Base-by-base conservation (phyloP, 768 basidiomycete genomes). In the Suillus clintonianus region DNA sequence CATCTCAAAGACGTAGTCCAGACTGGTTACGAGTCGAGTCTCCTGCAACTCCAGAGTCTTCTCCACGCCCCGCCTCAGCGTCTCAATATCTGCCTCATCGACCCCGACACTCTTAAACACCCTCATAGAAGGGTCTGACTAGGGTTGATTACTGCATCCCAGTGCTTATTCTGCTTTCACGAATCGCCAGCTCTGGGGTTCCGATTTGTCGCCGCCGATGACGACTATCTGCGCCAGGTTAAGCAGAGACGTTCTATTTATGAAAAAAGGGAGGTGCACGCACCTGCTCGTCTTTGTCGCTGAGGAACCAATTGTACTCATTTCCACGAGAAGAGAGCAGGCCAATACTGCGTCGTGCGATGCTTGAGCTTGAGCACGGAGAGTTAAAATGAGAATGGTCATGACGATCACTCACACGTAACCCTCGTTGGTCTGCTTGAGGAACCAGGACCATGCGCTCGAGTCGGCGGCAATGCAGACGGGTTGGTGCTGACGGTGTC, bases 1-100 rank as follows among this genome's bases (percentile, higher is more conserved):
- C 27, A 2, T 27, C 27, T 27, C 27, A 27, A 27, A 27, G 27
- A 27, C 27, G 27, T 27, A 27, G 27, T 27, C 27, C 27, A 27
- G 27, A 27, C 27, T 27, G 27, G 27, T 27, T 27, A 27, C 27
- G 4, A 27, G 27, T 27, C 27, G 2, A 27, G 27, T 27, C 27
- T 27, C 27, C 27, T 65, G 58, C 43, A 69, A 50, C 59, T 65
- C 65, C 72, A 77, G 75, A 22, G 79, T 82, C 22, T 76, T 77
- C 22, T 75, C 74, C 24, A 81, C 80, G 68, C 83, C 83, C 27
- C 71, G 68, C 65, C 72, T 72, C 62, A 85, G 65, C 32, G 77
- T 76, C 24, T 74, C 71, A 4, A 83, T 68, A 57, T 83, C 83
- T 36, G 65, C 62, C 14, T 74, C 64, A 59, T 77, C 3, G 80